phyloP scores from a whole-genome alignment of 768 basidiomycete genomes.

The Serpula lacrymans region DNA sequence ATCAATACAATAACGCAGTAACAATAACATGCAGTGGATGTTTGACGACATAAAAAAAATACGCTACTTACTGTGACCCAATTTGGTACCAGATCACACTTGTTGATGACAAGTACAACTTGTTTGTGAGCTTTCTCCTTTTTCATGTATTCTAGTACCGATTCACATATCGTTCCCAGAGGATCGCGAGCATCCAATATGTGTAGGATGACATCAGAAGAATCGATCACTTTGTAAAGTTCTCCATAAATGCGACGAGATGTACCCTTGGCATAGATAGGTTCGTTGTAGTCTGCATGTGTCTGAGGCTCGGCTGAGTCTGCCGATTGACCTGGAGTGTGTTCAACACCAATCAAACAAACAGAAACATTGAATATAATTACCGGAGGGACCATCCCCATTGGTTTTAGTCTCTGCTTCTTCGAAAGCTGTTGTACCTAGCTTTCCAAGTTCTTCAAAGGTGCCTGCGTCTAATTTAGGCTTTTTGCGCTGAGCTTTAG shows the following conservation, averaged over 20 bases:
- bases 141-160: constrained; percentile 85
- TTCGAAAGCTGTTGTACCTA: constrained; percentile 53
- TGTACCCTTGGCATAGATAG: constrained; percentile 93
- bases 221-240: constrained; percentile 98
- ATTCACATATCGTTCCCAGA: constrained; percentile 91
- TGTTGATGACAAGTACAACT: constrained; percentile 94
- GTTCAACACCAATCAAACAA: neutral
- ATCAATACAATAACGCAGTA: neutral
- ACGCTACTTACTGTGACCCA: constrained; percentile 89
- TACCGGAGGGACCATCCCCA: constrained; percentile 47
- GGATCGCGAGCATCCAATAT: constrained; percentile 96
- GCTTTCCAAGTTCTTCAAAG: constrained; percentile 84
- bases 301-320: constrained; percentile 45
- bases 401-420: constrained; percentile 45
- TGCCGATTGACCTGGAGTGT: no score
- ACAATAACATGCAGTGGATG: constrained; percentile 3
- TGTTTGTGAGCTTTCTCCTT: constrained; percentile 99
- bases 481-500: constrained; percentile 91
- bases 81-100: constrained; percentile 96
- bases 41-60: constrained; percentile 1
- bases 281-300: constrained; percentile 80
- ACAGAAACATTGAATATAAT: neutral
- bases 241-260: constrained; percentile 96
- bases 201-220: constrained; percentile 94
- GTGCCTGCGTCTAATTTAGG: constrained; percentile 85